A percentile compares a stretch with the other conserved stretches of the same genome.
Conservation (phyloP, 768 basidiomycete genomes). For the Tephrocybe sp. region DNA sequence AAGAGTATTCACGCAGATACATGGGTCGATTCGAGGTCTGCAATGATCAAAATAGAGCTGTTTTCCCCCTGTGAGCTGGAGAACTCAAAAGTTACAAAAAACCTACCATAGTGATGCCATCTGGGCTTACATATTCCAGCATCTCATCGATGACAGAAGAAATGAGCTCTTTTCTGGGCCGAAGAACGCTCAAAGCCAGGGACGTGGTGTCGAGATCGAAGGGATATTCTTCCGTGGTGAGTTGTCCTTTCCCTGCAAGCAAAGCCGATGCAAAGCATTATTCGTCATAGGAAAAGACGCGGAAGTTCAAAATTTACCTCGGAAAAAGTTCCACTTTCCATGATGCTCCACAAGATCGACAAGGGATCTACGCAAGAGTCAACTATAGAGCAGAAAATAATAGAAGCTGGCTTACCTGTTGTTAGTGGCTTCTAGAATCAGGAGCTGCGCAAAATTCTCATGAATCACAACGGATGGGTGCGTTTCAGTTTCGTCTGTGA, state of each 20-base stretch:
- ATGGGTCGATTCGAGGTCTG: conserved; percentile 53
- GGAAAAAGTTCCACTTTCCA: conserved; percentile 56
- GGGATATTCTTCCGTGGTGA: conserved; percentile 51
- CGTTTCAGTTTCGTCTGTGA: conserved; percentile 36
- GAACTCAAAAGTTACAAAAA: neutral
- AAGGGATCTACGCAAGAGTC: conserved; percentile 33
- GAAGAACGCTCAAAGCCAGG: conserved; percentile 44
- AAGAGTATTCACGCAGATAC: conserved; percentile 51
- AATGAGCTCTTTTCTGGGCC: conserved; percentile 29
- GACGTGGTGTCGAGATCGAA: conserved; percentile 62
- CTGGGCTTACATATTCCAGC: conserved; percentile 45
- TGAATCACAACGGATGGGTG: conserved; percentile 33
- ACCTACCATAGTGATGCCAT: conserved; percentile 51
- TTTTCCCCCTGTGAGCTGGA: neutral
- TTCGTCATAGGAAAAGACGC: neutral
- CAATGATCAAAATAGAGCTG: conserved; percentile 55
- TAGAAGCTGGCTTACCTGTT: conserved; percentile 32
- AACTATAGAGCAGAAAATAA: neutral
- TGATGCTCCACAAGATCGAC: conserved; percentile 41
- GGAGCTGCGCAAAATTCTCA: conserved; percentile 61
- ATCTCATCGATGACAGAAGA: conserved; percentile 56
- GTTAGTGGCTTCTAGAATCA: conserved; percentile 53
- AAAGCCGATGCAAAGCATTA: neutral
- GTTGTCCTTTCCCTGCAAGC: conserved; percentile 32
- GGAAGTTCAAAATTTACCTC: conserved; percentile 25